Conservation (phyloP, 169 alveolate species). For the Plasmodium gallinaceum region DNA sequence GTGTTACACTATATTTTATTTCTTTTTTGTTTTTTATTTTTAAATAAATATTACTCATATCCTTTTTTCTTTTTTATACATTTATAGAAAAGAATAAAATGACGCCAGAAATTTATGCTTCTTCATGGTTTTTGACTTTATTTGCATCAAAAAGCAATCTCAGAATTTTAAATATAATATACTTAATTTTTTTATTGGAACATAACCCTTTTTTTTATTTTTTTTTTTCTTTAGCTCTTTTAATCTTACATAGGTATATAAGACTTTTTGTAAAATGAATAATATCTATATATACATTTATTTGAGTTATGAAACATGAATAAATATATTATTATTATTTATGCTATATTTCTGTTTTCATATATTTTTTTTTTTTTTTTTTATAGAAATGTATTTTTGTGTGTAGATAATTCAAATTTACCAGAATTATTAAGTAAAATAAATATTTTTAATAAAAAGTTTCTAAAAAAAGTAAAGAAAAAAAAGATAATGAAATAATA, state of each 20-base stretch:
- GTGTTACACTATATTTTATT: not conserved
- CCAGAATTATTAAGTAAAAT: slow-evolving; percentile 73
- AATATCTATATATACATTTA: slow-evolving; percentile 36
- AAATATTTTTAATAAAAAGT: slow-evolving; percentile 59
- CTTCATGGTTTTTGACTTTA: slow-evolving; percentile 85
- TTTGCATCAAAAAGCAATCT: slow-evolving; percentile 82
- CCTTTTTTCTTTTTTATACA: not conserved
- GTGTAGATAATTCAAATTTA: slow-evolving; percentile 71
- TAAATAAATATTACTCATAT: not conserved
- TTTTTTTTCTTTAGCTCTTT: slow-evolving; percentile 81
- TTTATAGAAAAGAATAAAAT: slow-evolving; percentile 77
- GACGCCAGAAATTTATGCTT: slow-evolving; percentile 84
- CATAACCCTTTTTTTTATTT: slow-evolving; percentile 79
- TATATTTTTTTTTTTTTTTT: slow-evolving; percentile 2
- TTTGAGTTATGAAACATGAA: not conserved
- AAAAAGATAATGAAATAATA: not conserved
- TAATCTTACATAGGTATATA: slow-evolving; percentile 70
- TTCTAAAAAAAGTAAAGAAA: slow-evolving; percentile 63
- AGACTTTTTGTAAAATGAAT: not conserved
- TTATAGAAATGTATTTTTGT: slow-evolving; percentile 66
- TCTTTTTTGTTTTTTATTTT: not conserved
- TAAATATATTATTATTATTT: not conserved
- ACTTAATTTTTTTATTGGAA: slow-evolving; percentile 79
- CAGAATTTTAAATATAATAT: slow-evolving; percentile 75
- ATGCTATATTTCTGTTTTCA: not conserved